Percentiles rank a stretch among this genome's conserved stretches.
Evolutionary conservation across 176 grass and related monocot species (phyloP).

Genomic region (bread wheat (Triticum aestivum)): DNA sequence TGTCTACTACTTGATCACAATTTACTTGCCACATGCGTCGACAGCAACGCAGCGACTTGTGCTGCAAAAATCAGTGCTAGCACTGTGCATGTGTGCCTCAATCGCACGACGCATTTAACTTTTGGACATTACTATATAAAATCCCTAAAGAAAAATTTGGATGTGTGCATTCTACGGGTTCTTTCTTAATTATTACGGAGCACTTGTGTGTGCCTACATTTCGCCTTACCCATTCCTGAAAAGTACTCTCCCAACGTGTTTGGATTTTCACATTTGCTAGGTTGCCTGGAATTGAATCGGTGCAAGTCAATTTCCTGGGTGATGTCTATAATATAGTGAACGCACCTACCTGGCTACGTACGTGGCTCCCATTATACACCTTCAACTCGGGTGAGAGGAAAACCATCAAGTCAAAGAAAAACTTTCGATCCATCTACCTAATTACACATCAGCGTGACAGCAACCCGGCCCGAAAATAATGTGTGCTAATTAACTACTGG

Average conservation of each 20-base stretch:
- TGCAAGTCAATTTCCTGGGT: not conserved
- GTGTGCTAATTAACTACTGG: not conserved
- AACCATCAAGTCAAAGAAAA: not conserved
- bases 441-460: not conserved
- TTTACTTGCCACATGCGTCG: not conserved
- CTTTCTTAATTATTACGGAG: not conserved
- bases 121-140: too few relatives aligned
- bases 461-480: not conserved
- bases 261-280: too few relatives aligned
- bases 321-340: not conserved
- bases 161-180: not conserved
- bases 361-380: not conserved
- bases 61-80: not conserved
- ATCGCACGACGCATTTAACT: too few relatives aligned
- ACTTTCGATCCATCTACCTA: not conserved
- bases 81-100: too few relatives aligned
- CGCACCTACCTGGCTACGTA: not conserved
- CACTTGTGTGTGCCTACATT: too few relatives aligned
- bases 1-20: not conserved
- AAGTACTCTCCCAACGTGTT: fast-evolving
- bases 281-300: too few relatives aligned
- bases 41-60: not conserved
- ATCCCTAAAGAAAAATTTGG: not conserved
- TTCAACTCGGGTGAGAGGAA: not conserved
- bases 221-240: too few relatives aligned